Evolutionary conservation across 345 rosid species (phyloP).

Genomic region (Reutealis trisperma): DNA sequence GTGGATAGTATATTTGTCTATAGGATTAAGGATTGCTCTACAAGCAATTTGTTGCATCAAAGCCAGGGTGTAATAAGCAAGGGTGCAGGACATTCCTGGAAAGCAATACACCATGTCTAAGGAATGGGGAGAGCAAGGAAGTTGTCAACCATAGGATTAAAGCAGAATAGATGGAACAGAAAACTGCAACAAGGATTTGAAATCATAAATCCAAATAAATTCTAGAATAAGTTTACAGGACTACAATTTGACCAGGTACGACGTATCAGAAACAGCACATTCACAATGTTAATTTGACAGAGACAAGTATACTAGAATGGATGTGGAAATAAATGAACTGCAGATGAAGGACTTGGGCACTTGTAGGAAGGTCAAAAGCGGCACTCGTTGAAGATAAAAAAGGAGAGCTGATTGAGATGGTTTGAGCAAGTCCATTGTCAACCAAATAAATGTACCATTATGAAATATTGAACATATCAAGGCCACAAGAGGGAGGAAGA

Average conservation of each 20-base stretch:
- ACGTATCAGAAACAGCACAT: too few species aligned
- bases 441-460: not conserved
- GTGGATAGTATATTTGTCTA: not conserved
- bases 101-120: not conserved
- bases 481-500: not conserved
- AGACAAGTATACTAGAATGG: too few species aligned
- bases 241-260: not conserved
- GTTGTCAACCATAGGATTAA: not conserved
- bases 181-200: not conserved
- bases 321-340: too few species aligned
- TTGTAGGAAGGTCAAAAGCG: not conserved
- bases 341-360: not conserved
- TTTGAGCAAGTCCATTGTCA: not conserved
- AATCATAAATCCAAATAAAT: not conserved
- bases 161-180: not conserved
- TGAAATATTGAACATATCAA: not conserved
- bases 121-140: not conserved
- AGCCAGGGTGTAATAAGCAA: not conserved
- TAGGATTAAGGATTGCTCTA: not conserved
- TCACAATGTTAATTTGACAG: too few species aligned
- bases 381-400: too few species aligned
- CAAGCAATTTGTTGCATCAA: not conserved
- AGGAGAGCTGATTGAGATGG: not conserved
- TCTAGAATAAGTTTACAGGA: not conserved
- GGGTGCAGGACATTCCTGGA: not conserved